A percentile compares a stretch with the other conserved stretches of the same genome.
These are phyloP conservation scores for Candida hungchunana DNA, from an alignment of 805 yeast species.

Conservation along the genomic window DNA sequence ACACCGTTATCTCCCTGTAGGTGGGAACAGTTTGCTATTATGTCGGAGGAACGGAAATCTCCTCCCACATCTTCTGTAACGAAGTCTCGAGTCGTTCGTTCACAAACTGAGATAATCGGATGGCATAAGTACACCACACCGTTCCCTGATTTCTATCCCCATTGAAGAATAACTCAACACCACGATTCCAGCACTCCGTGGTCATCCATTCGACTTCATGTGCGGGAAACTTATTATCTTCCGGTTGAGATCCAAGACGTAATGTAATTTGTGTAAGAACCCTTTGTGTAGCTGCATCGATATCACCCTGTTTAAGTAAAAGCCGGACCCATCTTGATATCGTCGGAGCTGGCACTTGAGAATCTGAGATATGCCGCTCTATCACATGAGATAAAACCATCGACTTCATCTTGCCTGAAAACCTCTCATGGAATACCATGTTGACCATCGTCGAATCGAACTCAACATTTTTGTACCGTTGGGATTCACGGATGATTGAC, in stretches of 20 bases:
- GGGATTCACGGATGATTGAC: conserved; percentile 20
- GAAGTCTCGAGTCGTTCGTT: conserved; percentile 25
- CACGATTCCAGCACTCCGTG: conserved; percentile 36
- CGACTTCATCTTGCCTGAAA: conserved; percentile 19
- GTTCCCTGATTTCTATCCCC: conserved; percentile 22
- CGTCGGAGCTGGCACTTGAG: conserved; percentile 8
- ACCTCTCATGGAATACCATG: conserved; percentile 11
- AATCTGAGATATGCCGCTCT: conserved; percentile 23
- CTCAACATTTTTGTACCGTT: conserved; percentile 11
- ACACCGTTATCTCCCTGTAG: too few species aligned
- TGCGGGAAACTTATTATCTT: conserved; percentile 10
- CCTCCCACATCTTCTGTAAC: conserved; percentile 27
- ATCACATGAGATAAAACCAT: conserved; percentile 21
- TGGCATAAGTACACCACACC: conserved; percentile 29
- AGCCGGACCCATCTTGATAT: conserved; percentile 30
- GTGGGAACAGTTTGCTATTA: too few species aligned
- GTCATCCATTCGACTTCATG: conserved; percentile 36
- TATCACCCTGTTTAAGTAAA: conserved; percentile 18
- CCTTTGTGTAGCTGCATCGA: conserved; percentile 7
- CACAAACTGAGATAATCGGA: conserved; percentile 25
- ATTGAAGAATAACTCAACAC: conserved; percentile 26
- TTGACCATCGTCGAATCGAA: conserved; percentile 26
- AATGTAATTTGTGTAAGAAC: conserved; percentile 12
- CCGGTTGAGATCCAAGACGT: conserved; percentile 6
- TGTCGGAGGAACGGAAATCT: too few species aligned